A percentile compares a stretch with the other conserved stretches of the same genome.
phyloP scores from a whole-genome alignment of 495 filamentous ascomycete genomes.

The Penicillium soppii region DNA sequence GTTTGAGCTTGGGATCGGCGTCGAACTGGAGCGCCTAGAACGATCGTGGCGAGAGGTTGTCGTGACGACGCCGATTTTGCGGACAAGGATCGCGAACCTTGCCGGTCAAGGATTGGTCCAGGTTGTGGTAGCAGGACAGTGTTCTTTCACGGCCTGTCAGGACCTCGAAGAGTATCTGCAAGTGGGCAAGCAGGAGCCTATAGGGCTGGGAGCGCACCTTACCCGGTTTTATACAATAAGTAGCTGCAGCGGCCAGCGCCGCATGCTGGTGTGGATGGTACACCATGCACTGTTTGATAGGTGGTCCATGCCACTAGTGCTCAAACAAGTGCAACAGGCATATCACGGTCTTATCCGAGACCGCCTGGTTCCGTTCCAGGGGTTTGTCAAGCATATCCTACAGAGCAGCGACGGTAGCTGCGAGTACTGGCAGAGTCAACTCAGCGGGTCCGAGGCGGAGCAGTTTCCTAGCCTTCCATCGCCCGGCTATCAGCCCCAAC shows the following conservation, averaged over 20 bases:
- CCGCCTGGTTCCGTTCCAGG: neutral
- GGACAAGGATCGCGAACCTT: neutral
- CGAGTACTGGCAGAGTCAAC: too few relatives aligned
- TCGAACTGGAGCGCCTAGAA: too few relatives aligned
- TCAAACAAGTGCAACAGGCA: neutral
- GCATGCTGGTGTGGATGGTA: neutral
- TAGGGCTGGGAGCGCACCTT: too few relatives aligned
- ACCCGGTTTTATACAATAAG: neutral
- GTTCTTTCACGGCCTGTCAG: too few relatives aligned
- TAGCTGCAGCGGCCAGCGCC: neutral
- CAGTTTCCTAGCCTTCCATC: too few relatives aligned
- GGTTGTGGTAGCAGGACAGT: neutral
- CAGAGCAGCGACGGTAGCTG: too few relatives aligned
- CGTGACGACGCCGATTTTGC: neutral
- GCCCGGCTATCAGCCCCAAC: neutral
- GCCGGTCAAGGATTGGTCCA: neutral
- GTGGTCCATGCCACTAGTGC: neutral
- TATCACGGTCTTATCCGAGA: neutral
- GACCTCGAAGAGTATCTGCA: neutral
- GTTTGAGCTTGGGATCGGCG: too few relatives aligned
- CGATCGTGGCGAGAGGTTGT: neutral
- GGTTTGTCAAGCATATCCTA: neutral
- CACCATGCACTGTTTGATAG: slow-evolving; percentile 1
- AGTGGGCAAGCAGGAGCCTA: too few relatives aligned
- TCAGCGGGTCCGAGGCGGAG: too few relatives aligned